Conservation (phyloP, 1,284 basidiomycete species). For the Leucoagaricus sp. region DNA sequence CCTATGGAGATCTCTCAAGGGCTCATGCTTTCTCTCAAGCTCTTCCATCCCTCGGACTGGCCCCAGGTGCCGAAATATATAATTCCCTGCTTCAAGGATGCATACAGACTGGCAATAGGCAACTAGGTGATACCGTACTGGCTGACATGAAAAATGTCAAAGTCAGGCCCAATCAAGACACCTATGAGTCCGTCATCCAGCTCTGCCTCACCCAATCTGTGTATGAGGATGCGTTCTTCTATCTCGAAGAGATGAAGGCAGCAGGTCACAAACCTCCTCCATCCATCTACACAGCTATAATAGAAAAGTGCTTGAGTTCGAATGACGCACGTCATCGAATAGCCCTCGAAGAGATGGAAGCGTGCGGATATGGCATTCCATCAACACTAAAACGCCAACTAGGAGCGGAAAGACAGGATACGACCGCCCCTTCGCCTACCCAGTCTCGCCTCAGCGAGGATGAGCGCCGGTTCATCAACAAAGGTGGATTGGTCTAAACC, state of each 20-base stretch:
- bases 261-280: slow-evolving; percentile 55
- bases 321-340: slow-evolving; percentile 66
- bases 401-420: background rate
- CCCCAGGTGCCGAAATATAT: slow-evolving; percentile 67
- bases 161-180: slow-evolving; percentile 55
- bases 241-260: slow-evolving; percentile 84
- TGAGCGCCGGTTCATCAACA: slow-evolving; percentile 5
- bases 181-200: slow-evolving; percentile 67
- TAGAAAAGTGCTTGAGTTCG: slow-evolving; percentile 55
- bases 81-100: slow-evolving; percentile 72
- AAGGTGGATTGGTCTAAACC: slow-evolving; percentile 7
- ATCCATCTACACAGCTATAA: slow-evolving; percentile 61
- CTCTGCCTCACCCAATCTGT: slow-evolving; percentile 69
- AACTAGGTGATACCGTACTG: slow-evolving; percentile 64
- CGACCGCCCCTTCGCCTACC: background rate
- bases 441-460: background rate
- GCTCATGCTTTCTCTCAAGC: slow-evolving; percentile 78
- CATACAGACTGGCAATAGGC: slow-evolving; percentile 50
- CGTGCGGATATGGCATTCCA: slow-evolving; percentile 24
- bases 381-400: background rate
- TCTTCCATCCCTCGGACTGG: slow-evolving; percentile 53
- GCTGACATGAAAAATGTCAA: slow-evolving; percentile 58
- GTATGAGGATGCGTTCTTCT: slow-evolving; percentile 88
- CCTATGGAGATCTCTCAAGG: slow-evolving; percentile 71
- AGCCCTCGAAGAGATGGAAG: slow-evolving; percentile 70